Conservation (phyloP, 2,329 filamentous ascomycete species). For the Aureobasidium leucospermi region DNA sequence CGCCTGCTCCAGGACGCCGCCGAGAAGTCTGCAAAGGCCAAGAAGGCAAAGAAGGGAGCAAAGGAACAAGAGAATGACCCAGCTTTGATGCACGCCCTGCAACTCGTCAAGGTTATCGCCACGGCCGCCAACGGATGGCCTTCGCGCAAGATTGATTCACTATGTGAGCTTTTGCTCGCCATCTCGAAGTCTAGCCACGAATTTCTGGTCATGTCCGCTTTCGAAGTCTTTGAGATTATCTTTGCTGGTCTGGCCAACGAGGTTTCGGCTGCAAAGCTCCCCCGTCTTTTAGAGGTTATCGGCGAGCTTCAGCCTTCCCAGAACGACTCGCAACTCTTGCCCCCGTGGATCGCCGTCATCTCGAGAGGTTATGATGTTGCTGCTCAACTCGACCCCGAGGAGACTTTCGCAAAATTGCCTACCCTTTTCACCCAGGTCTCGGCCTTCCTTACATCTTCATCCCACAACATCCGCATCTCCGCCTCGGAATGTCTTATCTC, state of each 20-base stretch:
- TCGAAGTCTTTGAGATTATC: constrained; percentile 96
- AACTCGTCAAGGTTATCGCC: constrained; percentile 85
- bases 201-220: constrained; percentile 91
- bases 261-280: constrained; percentile 80
- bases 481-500: constrained; percentile 93
- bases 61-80: constrained; percentile 57
- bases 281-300: constrained; percentile 82
- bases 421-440: constrained; percentile 75
- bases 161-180: constrained; percentile 81
- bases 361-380: constrained; percentile 92
- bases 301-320: constrained; percentile 83
- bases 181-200: constrained; percentile 90
- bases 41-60: constrained; percentile 48
- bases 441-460: constrained; percentile 74
- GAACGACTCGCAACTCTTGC: constrained; percentile 89
- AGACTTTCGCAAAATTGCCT: constrained; percentile 86
- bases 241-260: constrained; percentile 88
- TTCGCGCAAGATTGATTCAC: constrained; percentile 84
- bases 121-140: constrained; percentile 88
- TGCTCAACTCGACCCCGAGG: constrained; percentile 77
- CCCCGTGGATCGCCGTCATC: constrained; percentile 92
- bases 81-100: constrained; percentile 80
- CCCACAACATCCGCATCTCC: constrained; percentile 88
- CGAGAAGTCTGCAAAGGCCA: constrained; percentile 64
- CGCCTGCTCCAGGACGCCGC: constrained; percentile 71